phyloP scores from a whole-genome alignment of 2,329 filamentous ascomycete species.

The Escovopsis sp. region DNA sequence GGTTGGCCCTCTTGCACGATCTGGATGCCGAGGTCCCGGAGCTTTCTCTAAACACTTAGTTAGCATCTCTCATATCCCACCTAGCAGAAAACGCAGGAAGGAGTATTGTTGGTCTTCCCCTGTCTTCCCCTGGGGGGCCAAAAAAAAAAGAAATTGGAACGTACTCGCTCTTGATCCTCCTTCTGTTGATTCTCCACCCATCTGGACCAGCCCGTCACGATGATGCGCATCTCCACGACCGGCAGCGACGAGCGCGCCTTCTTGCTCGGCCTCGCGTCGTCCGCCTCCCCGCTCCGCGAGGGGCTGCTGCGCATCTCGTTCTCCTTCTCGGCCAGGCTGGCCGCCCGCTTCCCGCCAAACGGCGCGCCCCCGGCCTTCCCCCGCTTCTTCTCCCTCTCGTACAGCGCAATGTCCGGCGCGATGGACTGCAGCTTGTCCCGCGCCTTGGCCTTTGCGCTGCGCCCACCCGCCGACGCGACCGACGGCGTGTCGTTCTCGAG shows the following conservation, averaged over 20 bases:
- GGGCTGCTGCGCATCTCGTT: slow-evolving; percentile 23
- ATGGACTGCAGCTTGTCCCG: slow-evolving; percentile 60
- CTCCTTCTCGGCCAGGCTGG: slow-evolving; percentile 38
- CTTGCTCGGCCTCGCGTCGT: slow-evolving; percentile 40
- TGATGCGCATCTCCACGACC: slow-evolving; percentile 56
- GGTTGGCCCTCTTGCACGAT: slow-evolving; percentile 61
- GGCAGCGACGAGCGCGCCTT: slow-evolving; percentile 44
- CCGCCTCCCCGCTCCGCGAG: slow-evolving; percentile 25
- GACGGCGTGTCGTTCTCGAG: slow-evolving; percentile 80
- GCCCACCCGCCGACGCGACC: slow-evolving; percentile 50
- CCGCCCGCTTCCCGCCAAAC: slow-evolving; percentile 50
- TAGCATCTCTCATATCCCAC: not conserved
- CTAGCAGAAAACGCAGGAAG: no score
- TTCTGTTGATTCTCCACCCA: slow-evolving; percentile 63
- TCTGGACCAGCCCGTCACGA: slow-evolving; percentile 70
- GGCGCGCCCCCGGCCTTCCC: slow-evolving; percentile 29
- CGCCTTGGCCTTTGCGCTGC: slow-evolving; percentile 80
- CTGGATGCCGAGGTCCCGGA: slow-evolving; percentile 70
- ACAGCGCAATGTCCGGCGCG: slow-evolving; percentile 74
- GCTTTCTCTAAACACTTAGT: slow-evolving; percentile 43
- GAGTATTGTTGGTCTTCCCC: no score
- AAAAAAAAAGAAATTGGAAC: slow-evolving; percentile 15
- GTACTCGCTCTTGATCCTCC: slow-evolving; percentile 69
- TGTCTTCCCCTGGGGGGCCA: no score
- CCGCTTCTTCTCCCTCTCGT: slow-evolving; percentile 87